Evolutionary conservation across 2,329 filamentous ascomycete species (phyloP).

Genomic region (Aspergillus nomiae): DNA sequence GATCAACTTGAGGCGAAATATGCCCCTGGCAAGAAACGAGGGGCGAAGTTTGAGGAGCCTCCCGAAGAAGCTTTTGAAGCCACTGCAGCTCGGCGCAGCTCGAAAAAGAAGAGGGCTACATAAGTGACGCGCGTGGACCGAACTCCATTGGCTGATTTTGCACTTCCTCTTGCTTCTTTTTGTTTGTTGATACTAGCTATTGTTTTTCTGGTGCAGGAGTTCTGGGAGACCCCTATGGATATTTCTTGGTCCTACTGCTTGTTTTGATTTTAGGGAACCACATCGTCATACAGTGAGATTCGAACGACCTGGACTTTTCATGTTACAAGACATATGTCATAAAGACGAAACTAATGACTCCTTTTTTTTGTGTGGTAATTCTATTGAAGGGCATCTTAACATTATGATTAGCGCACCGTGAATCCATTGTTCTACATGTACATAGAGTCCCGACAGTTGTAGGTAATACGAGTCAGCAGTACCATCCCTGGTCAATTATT

Average conservation of each 20-base stretch:
- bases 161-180: slow-evolving; percentile 2
- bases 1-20: slow-evolving; percentile 80
- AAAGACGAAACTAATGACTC: background rate
- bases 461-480: background rate
- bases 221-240: background rate
- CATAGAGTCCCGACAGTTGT: background rate
- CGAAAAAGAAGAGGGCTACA: slow-evolving; percentile 36
- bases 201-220: background rate
- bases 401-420: background rate
- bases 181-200: background rate
- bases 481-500: background rate
- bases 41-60: slow-evolving; percentile 52
- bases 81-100: slow-evolving; percentile 40
- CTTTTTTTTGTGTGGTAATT: background rate
- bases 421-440: background rate
- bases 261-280: background rate
- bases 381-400: background rate
- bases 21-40: slow-evolving; percentile 49
- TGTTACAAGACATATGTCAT: background rate
- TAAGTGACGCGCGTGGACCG: slow-evolving; percentile 9
- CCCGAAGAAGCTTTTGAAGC: slow-evolving; percentile 64
- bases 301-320: background rate
- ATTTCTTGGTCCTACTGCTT: background rate
- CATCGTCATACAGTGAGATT: background rate
- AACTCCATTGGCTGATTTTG: background rate